Base-by-base conservation (phyloP, 768 basidiomycete species). In the Amanita muscaria region DNA sequence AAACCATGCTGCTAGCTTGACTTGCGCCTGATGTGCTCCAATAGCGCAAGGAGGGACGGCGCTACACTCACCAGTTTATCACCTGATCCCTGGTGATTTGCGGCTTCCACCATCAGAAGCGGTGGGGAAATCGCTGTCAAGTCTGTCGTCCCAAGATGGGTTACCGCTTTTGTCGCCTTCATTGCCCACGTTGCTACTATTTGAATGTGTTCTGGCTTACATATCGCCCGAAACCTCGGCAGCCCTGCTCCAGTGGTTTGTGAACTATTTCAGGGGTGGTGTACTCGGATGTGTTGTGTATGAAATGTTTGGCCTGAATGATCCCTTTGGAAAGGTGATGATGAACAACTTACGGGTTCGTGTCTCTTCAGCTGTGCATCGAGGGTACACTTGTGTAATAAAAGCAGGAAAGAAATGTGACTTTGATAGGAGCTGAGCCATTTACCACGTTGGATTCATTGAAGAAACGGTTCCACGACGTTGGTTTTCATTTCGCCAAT, bases 251-350 rank as follows among this genome's bases (percentile, higher is more conserved):
- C 60, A 65, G 29, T 93, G 88, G 86, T 91, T 93, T 56, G 68
- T 74, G 2, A 65, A 74, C 44, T 70, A 70, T 46, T 80, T 77
- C 55, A 49, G 45, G 9, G 58, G 9, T 11, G 46, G 59, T 5
- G 56, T 67, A 1, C 65, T 79, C 1, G 80, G 78, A 21, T 75
- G 72, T 2, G 62, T 90, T 7, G 72, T 91, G 14, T 97, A 98
- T 56, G 94, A 97, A 59, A 97, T 97, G 87, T 93, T 89, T 57
- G 84, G 82, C 2, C 67, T 97, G 3, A 70, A 78, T 15, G 94
- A 97, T 57, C 55, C 79, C 0, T 98, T 98, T 63, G 96, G 94
- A n/a, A 72, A 73, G 23, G 87, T 98, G 16, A 97, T 99, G 92
- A 64, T 83, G 45, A 76, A 75, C 36, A 98, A 98, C 61, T 69